phyloP scores from a whole-genome alignment of 1,139 yeast genomes.

The Protomyces lactucae-debilis region DNA sequence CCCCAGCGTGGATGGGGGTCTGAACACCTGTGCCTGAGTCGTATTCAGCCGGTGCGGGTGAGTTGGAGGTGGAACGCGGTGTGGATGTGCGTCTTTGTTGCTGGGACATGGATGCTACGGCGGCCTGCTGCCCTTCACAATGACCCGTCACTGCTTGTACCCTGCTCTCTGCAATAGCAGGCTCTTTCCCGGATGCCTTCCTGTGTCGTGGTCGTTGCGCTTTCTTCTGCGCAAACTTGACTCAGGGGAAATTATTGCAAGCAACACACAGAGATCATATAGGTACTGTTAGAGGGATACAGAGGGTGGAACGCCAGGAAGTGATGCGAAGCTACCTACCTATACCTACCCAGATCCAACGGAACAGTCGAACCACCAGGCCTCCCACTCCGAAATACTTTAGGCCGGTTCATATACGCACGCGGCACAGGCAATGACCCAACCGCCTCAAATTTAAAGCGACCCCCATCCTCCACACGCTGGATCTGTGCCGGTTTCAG shows the following conservation, averaged over 20 bases:
- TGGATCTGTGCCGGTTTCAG: slow-evolving; percentile 26
- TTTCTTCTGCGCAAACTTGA: neutral
- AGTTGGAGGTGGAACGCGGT: neutral
- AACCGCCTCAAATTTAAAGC: slow-evolving; percentile 58
- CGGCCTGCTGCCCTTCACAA: neutral
- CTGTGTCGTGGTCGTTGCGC: neutral
- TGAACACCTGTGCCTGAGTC: too few species aligned
- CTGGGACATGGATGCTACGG: neutral
- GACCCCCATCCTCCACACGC: slow-evolving; percentile 66
- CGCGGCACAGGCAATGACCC: slow-evolving; percentile 79
- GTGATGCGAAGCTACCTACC: slow-evolving; percentile 26
- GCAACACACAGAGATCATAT: neutral
- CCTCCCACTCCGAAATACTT: slow-evolving; percentile 90
- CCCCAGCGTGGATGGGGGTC: too few species aligned
- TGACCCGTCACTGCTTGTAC: neutral
- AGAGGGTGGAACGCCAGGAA: neutral
- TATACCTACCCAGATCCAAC: slow-evolving; percentile 53
- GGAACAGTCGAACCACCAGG: slow-evolving; percentile 78
- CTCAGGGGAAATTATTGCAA: neutral
- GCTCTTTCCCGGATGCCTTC: neutral
- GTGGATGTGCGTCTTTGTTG: too few species aligned
- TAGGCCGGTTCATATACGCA: slow-evolving; percentile 60
- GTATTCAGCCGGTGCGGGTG: neutral
- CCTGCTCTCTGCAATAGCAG: neutral
- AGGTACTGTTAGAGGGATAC: neutral